Evolutionary conservation across 2,329 filamentous ascomycete species (phyloP).

Genomic region (Beauveria scarabaeidicola): DNA sequence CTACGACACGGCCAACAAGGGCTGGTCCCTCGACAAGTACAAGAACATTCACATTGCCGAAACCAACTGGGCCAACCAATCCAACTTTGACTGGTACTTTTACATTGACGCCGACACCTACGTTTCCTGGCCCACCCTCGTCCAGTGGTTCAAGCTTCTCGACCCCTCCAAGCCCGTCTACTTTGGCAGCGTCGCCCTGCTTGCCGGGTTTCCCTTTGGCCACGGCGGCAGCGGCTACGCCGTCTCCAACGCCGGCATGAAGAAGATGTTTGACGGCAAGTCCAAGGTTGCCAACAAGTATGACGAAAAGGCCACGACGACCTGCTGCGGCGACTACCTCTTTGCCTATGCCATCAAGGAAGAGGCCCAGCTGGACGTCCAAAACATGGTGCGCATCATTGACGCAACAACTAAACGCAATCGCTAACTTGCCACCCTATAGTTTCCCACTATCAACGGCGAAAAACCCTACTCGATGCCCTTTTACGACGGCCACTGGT

Average conservation of each 20-base stretch:
- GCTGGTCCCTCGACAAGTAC: slow-evolving; percentile 52
- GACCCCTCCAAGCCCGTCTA: slow-evolving; percentile 37
- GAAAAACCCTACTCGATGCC: slow-evolving; percentile 45
- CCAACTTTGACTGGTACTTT: slow-evolving; percentile 49
- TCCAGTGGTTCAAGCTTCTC: slow-evolving; percentile 37
- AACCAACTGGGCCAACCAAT: slow-evolving; percentile 41
- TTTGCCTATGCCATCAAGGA: slow-evolving; percentile 38
- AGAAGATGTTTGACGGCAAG: slow-evolving; percentile 32
- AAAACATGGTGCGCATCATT: slow-evolving; percentile 30
- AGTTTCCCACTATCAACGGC: slow-evolving; percentile 48
- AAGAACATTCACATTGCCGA: slow-evolving; percentile 54
- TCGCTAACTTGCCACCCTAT: background rate
- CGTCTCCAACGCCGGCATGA: slow-evolving; percentile 44
- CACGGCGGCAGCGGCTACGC: slow-evolving; percentile 51
- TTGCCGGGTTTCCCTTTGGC: slow-evolving; percentile 37
- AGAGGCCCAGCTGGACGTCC: slow-evolving; percentile 31
- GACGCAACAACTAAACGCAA: background rate
- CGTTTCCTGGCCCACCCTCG: slow-evolving; percentile 43
- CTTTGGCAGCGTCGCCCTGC: slow-evolving; percentile 39
- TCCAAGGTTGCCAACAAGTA: slow-evolving; percentile 37
- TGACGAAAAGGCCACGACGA: slow-evolving; percentile 30
- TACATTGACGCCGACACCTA: slow-evolving; percentile 53
- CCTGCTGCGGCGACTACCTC: slow-evolving; percentile 46
- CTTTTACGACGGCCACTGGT: slow-evolving; percentile 41
- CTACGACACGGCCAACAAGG: slow-evolving; percentile 21